Conservation (phyloP, 1,284 basidiomycete genomes). For the Blastosporella zonata region DNA sequence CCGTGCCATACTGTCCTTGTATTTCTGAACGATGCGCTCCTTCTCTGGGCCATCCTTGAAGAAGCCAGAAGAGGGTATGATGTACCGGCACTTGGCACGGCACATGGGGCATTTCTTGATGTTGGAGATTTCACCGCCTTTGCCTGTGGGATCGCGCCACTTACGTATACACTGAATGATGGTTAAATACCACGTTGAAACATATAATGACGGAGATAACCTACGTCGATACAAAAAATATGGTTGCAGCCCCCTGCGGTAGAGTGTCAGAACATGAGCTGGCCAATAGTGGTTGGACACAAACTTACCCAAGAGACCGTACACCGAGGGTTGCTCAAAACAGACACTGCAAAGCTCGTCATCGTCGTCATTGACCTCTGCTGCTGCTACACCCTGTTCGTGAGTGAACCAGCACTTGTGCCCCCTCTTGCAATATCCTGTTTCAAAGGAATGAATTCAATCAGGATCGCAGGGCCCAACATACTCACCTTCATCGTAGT, state of each 20-base stretch:
- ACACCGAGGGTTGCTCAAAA: constrained; percentile 64
- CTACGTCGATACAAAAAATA: constrained; percentile 66
- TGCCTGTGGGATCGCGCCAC: constrained; percentile 63
- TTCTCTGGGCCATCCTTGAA: constrained; percentile 55
- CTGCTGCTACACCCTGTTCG: constrained; percentile 21
- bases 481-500: constrained; percentile 51
- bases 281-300: neutral
- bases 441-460: neutral
- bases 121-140: constrained; percentile 48
- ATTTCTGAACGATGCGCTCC: constrained; percentile 45
- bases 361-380: constrained; percentile 32
- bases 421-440: constrained; percentile 65
- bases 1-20: constrained; percentile 68
- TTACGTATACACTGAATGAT: constrained; percentile 61
- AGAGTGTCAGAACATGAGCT: neutral
- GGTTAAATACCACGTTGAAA: neutral
- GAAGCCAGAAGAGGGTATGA: constrained; percentile 68
- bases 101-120: constrained; percentile 77
- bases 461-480: neutral
- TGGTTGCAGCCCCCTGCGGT: constrained; percentile 63
- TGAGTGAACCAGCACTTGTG: constrained; percentile 73
- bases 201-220: constrained; percentile 15
- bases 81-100: constrained; percentile 56
- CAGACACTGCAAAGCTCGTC: constrained; percentile 62
- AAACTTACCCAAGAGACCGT: constrained; percentile 62